Evolutionary conservation across 202 grass and related monocot genomes (phyloP), one percentile per base, ranked within the genome.

Genomic region (Eragrostis tef): DNA sequence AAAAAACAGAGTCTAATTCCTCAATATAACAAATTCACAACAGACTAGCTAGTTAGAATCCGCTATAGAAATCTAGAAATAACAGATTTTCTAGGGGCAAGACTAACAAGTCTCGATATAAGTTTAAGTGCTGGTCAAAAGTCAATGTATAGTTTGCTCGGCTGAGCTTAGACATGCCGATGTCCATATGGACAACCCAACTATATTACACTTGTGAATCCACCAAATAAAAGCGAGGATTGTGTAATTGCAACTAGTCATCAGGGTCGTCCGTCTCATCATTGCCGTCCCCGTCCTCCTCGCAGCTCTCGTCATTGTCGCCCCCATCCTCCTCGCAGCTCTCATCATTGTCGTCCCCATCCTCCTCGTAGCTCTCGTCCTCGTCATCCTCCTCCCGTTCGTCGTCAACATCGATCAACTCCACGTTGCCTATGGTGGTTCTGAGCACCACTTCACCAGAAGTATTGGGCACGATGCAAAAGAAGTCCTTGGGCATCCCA

Each of bases 401-500:
- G 7, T 61, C 26, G 0, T 73, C 46, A 6, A 34, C 8, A 19
- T 59, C 17, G 6, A 5, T 0, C 63, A 59, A 26, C 42, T 17
- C 15, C 52, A 70, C 0, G 0, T 6, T 62, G 27, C 52, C 53
- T 26, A 71, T 78, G 64, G 82, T 85, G 44, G 44, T 71, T 51
- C 4, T 19, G 82, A 85, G 73, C 54, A 52, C 6, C 15, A 51
- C 26, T 41, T 12, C 7, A 66, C 13, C 47, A 20, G 48, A 54
- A n/a, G 43, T 9, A 14, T 78, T 71, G 65, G 82, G 74, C 15
- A 85, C 54, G 16, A 85, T 19, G 44, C 74, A 85, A 14, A 84
- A 84, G 6, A 17, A 51, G 54, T 78, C 26, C 43, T 61, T 43
- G 6, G 82, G 74, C 74, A 78, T 20, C 19, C 65, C 74, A 27